A percentile compares a stretch with the other conserved stretches of the same genome.
Evolutionary conservation across 805 yeast species (phyloP).

Genomic region (Suhomyces prunicola): DNA sequence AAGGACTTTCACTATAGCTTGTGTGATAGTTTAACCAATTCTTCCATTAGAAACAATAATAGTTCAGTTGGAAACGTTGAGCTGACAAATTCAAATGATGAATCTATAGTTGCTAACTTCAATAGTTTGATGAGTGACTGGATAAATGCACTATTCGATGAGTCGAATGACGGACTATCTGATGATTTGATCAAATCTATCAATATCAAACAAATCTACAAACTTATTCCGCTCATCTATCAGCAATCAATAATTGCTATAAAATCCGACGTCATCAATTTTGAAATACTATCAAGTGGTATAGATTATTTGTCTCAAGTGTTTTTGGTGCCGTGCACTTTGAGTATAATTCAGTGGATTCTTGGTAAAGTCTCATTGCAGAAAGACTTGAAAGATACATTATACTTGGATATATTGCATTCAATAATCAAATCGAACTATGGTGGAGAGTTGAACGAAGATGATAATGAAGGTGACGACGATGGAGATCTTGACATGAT

Average conservation of each 20-base stretch:
- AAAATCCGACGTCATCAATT: conserved; percentile 51
- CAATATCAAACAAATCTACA: conserved; percentile 62
- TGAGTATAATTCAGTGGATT: conserved; percentile 34
- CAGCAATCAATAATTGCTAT: conserved; percentile 68
- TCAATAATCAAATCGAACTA: conserved; percentile 24
- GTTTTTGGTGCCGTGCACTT: conserved; percentile 57
- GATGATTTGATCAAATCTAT: conserved; percentile 74
- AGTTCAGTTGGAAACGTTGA: conserved; percentile 8
- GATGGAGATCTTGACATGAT: background rate
- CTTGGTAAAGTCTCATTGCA: conserved; percentile 9
- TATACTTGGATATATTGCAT: conserved; percentile 18
- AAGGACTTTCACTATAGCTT: conserved; percentile 31
- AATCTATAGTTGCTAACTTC: conserved; percentile 29
- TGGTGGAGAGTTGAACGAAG: conserved; percentile 14
- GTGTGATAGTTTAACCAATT: conserved; percentile 28
- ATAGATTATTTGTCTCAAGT: conserved; percentile 85
- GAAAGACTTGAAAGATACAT: conserved; percentile 8
- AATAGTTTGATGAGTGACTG: conserved; percentile 51
- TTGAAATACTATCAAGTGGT: conserved; percentile 67
- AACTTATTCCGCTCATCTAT: conserved; percentile 68
- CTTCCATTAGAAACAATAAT: conserved; percentile 8
- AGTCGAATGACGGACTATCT: conserved; percentile 64
- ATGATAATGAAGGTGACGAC: conserved; percentile 7
- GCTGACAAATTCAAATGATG: conserved; percentile 15
- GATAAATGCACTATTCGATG: conserved; percentile 78